phyloP scores from a whole-genome alignment of 2,329 filamentous ascomycete genomes.

The Scedosporium aurantiacum region DNA sequence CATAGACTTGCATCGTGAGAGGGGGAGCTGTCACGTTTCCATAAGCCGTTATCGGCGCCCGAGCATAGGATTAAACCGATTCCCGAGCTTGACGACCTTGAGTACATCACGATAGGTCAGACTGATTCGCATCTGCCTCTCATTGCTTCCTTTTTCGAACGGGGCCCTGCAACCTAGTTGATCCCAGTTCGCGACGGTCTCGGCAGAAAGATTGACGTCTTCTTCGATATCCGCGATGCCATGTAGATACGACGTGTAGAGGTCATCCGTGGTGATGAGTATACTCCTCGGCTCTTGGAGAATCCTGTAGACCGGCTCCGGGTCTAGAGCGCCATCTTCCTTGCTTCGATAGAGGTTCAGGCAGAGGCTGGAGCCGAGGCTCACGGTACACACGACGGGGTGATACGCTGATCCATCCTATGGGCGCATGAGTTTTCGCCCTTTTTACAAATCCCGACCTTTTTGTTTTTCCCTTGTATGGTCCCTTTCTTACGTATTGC shows the following conservation, averaged over 20 bases:
- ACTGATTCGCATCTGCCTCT: conserved; percentile 54
- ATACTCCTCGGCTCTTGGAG: conserved; percentile 78
- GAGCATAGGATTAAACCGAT: conserved; percentile 45
- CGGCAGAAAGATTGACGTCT: conserved; percentile 52
- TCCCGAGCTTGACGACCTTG: conserved; percentile 64
- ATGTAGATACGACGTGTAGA: conserved; percentile 64
- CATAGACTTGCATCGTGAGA: too few relatives aligned
- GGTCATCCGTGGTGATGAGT: conserved; percentile 55
- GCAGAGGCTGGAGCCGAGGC: conserved; percentile 66
- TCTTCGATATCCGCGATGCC: conserved; percentile 57
- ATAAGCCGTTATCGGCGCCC: conserved; percentile 20
- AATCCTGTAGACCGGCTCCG: conserved; percentile 43
- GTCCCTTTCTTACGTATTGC: background rate
- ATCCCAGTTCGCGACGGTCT: conserved; percentile 62
- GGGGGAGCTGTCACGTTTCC: background rate
- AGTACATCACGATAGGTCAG: conserved; percentile 80
- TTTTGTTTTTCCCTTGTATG: background rate
- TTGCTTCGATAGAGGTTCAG: conserved; percentile 63
- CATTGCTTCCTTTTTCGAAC: conserved; percentile 41
- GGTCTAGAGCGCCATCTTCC: conserved; percentile 45
- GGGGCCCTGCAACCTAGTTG: conserved; percentile 41
- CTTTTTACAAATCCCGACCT: background rate
- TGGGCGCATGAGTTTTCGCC: conserved; percentile 16
- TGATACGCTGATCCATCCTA: conserved; percentile 76
- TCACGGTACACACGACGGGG: conserved; percentile 82